A percentile compares a stretch with the other conserved stretches of the same genome.
phyloP scores from a whole-genome alignment of 2,329 filamentous ascomycete genomes.

The Botrytis byssoidea region DNA sequence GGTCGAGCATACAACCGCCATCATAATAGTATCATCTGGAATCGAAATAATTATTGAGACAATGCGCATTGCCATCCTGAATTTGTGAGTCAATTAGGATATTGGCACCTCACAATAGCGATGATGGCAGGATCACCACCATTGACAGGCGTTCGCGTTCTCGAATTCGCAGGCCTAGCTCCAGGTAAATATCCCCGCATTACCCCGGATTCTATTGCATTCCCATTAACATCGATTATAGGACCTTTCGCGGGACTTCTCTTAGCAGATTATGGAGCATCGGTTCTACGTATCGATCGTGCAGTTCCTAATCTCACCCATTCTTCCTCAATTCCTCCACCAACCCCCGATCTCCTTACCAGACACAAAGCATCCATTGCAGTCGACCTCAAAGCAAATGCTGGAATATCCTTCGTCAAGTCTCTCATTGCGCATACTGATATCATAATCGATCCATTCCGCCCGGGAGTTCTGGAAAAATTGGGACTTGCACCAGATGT shows the following conservation, averaged over 20 bases:
- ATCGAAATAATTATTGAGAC: background rate
- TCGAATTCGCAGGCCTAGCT: conserved; percentile 64
- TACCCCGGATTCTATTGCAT: conserved; percentile 36
- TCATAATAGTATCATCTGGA: background rate
- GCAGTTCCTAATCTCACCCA: conserved; percentile 47
- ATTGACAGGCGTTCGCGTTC: conserved; percentile 57
- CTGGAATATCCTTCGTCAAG: conserved; percentile 65
- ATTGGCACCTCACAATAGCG: background rate
- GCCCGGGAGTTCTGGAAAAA: conserved; percentile 85
- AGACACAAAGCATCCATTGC: conserved; percentile 78
- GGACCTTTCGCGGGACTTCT: conserved; percentile 87
- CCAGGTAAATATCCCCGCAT: conserved; percentile 48
- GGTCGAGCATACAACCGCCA: background rate
- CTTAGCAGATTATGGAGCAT: conserved; percentile 85
- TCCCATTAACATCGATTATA: conserved; percentile 39
- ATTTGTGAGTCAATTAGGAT: background rate
- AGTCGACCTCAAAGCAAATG: conserved; percentile 70
- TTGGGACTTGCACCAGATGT: conserved; percentile 71
- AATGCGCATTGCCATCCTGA: background rate
- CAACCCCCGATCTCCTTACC: conserved; percentile 70
- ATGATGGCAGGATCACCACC: conserved; percentile 41
- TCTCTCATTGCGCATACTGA: conserved; percentile 64
- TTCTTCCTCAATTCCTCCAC: conserved; percentile 43
- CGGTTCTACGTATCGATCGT: conserved; percentile 82
- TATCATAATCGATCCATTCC: conserved; percentile 88